phyloP scores from a whole-genome alignment of 2,329 filamentous ascomycete species.

The Ascosphaera acerosa region DNA sequence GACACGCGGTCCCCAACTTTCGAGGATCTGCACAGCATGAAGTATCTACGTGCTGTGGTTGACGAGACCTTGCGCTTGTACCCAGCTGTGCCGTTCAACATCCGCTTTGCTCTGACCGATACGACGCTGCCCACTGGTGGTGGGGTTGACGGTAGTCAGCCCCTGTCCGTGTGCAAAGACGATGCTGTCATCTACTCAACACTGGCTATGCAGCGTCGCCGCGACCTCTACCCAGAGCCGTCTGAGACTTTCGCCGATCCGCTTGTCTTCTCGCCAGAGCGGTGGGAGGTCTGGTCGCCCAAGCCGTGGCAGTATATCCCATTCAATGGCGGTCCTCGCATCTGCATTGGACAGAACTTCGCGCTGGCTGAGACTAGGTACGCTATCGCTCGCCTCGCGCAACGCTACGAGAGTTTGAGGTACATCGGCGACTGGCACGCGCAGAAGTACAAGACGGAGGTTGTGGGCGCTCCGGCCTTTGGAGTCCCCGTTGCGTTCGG shows the following conservation, averaged over 20 bases:
- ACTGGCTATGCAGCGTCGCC: slow-evolving; percentile 46
- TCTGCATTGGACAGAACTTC: slow-evolving; percentile 61
- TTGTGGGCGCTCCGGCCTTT: slow-evolving; percentile 2
- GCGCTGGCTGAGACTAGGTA: slow-evolving; percentile 45
- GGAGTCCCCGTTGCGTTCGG: slow-evolving; percentile 3
- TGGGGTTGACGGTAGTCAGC: slow-evolving; percentile 32
- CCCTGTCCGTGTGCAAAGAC: slow-evolving; percentile 40
- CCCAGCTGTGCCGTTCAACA: slow-evolving; percentile 23
- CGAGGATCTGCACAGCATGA: slow-evolving; percentile 7
- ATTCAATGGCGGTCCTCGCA: slow-evolving; percentile 48
- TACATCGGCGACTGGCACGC: slow-evolving; percentile 5
- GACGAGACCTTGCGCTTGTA: slow-evolving; percentile 19
- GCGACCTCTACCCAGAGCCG: slow-evolving; percentile 30
- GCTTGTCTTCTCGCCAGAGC: slow-evolving; percentile 35
- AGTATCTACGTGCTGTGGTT: slow-evolving; percentile 9
- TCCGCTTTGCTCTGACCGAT: slow-evolving; percentile 15
- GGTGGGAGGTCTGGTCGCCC: slow-evolving; percentile 40
- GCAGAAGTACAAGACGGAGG: slow-evolving; percentile 3
- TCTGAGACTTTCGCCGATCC: slow-evolving; percentile 21
- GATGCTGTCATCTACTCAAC: slow-evolving; percentile 40
- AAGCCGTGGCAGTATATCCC: slow-evolving; percentile 47
- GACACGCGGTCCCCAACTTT: slow-evolving; percentile 6
- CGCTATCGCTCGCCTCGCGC: slow-evolving; percentile 44
- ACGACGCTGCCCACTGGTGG: slow-evolving; percentile 27
- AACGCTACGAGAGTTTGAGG: slow-evolving; percentile 40